Percentiles rank a stretch among this genome's conserved stretches.
Evolutionary conservation across 257 asterid genomes (phyloP).

Genomic region (Apocynum venetum): DNA sequence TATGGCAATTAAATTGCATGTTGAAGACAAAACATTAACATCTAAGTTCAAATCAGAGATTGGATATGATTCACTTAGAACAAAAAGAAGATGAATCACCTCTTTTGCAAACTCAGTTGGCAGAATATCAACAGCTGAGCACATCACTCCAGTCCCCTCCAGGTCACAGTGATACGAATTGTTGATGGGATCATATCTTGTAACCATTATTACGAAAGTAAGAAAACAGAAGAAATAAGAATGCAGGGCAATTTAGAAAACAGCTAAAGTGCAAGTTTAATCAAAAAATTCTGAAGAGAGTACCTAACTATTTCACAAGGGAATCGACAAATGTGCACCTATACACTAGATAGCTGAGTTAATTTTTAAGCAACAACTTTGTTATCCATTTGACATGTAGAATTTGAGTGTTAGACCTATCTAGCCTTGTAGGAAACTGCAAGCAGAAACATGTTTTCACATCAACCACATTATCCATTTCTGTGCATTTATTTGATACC

Average conservation of each 20-base stretch:
- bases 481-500: background rate
- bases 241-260: background rate
- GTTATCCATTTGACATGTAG: background rate
- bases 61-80: background rate
- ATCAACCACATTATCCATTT: background rate
- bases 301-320: constrained; percentile 1
- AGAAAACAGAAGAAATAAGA: background rate
- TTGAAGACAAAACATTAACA: constrained; percentile 4
- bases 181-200: constrained; percentile 70
- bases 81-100: constrained; percentile 36
- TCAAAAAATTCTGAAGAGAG: background rate
- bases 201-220: constrained; percentile 5
- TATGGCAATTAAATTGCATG: constrained; percentile 17
- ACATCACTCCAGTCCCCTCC: constrained; percentile 81
- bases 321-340: background rate
- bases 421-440: background rate
- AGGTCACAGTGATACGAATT: constrained; percentile 67
- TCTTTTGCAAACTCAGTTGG: constrained; percentile 96
- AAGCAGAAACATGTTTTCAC: background rate
- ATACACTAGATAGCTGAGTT: background rate
- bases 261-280: background rate
- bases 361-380: background rate
- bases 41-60: background rate
- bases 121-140: constrained; percentile 92
- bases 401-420: background rate